phyloP scores from a whole-genome alignment of 768 basidiomycete genomes.

The Boletales sp. region DNA sequence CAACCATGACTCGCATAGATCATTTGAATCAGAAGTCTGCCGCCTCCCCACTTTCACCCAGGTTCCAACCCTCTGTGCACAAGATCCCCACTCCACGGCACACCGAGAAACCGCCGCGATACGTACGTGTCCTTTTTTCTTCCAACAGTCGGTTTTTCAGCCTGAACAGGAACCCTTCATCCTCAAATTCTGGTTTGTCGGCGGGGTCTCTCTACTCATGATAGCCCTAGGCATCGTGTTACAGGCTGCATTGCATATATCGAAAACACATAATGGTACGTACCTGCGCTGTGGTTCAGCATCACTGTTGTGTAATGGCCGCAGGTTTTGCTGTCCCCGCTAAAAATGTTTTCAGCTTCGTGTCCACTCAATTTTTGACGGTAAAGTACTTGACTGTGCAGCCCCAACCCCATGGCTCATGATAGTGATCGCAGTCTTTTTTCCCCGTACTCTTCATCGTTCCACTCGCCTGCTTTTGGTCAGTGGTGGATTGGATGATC shows the following conservation, averaged over 20 bases:
- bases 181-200: constrained; percentile 37
- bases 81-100: constrained; percentile 46
- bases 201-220: constrained; percentile 41
- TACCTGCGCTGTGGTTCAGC: neutral
- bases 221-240: constrained; percentile 26
- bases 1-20: constrained; percentile 8
- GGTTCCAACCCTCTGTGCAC: constrained; percentile 44
- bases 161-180: constrained; percentile 25
- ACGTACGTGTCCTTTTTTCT: constrained; percentile 32
- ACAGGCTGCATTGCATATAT: constrained; percentile 12
- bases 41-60: constrained; percentile 25
- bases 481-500: constrained; percentile 50
- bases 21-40: neutral
- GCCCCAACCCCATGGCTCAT: neutral
- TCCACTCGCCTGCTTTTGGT: constrained; percentile 50
- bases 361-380: constrained; percentile 44
- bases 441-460: constrained; percentile 51
- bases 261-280: constrained; percentile 15
- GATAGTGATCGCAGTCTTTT: constrained; percentile 43
- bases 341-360: constrained; percentile 46
- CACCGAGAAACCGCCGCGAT: constrained; percentile 36
- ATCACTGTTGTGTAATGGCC: neutral
- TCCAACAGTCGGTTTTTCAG: neutral
- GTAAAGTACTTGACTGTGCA: constrained; percentile 15
- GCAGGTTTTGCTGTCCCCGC: constrained; percentile 53